Base-by-base conservation (phyloP, 2,329 filamentous ascomycete species). In the Hypomyces rosellus region DNA sequence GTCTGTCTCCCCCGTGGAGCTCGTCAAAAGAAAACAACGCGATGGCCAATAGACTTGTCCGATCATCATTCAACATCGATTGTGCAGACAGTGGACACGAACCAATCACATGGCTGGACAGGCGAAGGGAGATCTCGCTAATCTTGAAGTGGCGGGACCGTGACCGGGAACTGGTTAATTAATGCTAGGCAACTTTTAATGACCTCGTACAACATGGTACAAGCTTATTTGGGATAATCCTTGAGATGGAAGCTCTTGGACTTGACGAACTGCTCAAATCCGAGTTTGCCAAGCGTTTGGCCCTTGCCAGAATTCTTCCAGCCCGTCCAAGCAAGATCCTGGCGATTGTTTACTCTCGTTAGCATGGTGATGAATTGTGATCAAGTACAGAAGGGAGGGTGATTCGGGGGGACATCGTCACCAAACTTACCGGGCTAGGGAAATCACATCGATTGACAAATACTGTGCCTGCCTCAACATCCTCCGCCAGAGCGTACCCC, bases 271-370 rank as follows among this genome's bases (percentile, higher is more conserved):
- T 95, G 89, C 61, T 96, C 92, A 64, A 95, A 97, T 11, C 92
- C 92, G 63, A 91, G 95, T 60, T 75, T 84, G 71, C 89, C 93
- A 61, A 97, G 72, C 9, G 91, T 96, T 60, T 91, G 86, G 18
- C 92, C 92, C 69, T 88, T 91, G 57, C 92, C 92, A 54, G 90
- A 96, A 67, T 96, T 90, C 75, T 97, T 97, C 90, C 90, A 96
- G 11, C 92, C 92, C 2, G 91, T 93, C 89, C 89, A 95, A n/a
- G 90, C 89, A 58, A 95, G 80, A 68, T 95, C 89, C 88, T 92
- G 36, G 37, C 14, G 37, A 18, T 54, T 46, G 12, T 34, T 40
- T 34, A 33, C 14, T 34, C 34, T 45, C 12, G 50, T 55, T 41
- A 61, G 61, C 51, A 55, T 6, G 30, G 16, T 30, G 38, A 14